Base-by-base conservation (phyloP, 768 basidiomycete species). In the Chiua virens region DNA sequence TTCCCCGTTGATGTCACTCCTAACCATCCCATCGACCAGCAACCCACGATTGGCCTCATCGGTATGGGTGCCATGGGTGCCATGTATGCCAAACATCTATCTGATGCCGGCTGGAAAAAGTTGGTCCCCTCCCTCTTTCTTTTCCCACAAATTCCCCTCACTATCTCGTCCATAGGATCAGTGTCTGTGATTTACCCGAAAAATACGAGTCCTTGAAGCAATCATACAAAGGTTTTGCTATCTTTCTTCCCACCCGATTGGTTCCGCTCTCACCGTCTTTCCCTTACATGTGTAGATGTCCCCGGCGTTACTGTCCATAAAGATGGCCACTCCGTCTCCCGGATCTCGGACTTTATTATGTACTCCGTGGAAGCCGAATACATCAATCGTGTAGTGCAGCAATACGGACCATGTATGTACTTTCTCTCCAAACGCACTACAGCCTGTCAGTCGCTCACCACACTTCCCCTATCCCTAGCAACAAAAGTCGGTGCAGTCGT, bases 61-160 rank as follows among this genome's bases (percentile, higher is more conserved):
- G 95, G 96, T 3, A 97, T 98, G 94, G 95, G 95, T 1, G 90
- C 89, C 44, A 98, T 98, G 96, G 96, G 96, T 3, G 76, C 75
- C 63, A 92, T 98, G 93, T 98, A 98, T 66, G 92, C 93, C 0
- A 79, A 77, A 17, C 66, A 75, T n/a, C 75, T 99, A 22, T 80
- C 85, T 11, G 74, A 76, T 7, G 93, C 86, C 10, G 94, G 96
- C 2, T 93, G 92, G 86, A 81, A 85, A 69, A 88, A 83, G 95
- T 93, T 54, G 27, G 32, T 42, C 17, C 23, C 2, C 30, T n/a
- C 25, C 25, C 25, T 27, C 30, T 14, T 42, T 47, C 30, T 40
- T 28, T 22, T 56, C 46, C n/a, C 46, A 21, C 17, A 30, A 14
- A 0, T 30, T 13, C 21, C 2, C 23, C 34, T 34, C 34, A 7